Percentiles rank a stretch among this genome's conserved stretches.
phyloP scores from a whole-genome alignment of 1,284 basidiomycete genomes.

The Psilocybe mexicana region DNA sequence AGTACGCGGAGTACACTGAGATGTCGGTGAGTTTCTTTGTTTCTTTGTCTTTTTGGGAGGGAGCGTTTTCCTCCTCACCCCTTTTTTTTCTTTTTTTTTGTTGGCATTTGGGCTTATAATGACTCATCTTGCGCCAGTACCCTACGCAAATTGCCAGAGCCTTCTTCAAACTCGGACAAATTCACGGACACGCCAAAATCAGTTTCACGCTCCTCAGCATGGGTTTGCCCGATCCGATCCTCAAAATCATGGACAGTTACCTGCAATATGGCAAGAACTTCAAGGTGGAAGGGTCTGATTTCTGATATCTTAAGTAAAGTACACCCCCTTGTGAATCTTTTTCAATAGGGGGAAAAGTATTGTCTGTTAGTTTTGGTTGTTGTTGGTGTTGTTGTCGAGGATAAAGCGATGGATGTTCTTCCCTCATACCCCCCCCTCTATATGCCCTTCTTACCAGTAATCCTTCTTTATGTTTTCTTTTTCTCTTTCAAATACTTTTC shows the following conservation, averaged over 20 bases:
- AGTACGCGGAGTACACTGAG: slow-evolving; percentile 83
- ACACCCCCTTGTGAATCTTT: no score
- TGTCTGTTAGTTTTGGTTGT: no score
- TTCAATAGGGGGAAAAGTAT: no score
- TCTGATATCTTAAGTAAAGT: slow-evolving; percentile 36
- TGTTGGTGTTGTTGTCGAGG: no score
- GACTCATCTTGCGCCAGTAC: slow-evolving; percentile 55
- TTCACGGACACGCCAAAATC: slow-evolving; percentile 95
- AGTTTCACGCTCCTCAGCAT: slow-evolving; percentile 93
- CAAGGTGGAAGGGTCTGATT: slow-evolving; percentile 81
- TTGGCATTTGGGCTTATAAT: background rate
- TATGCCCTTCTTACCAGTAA: no score
- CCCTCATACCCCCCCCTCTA: no score
- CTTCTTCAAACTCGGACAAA: slow-evolving; percentile 90
- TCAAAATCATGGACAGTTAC: slow-evolving; percentile 86
- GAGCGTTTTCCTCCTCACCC: background rate
- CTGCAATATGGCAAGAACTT: slow-evolving; percentile 79
- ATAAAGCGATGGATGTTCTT: no score
- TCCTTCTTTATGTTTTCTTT: no score
- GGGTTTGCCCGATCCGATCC: slow-evolving; percentile 82
- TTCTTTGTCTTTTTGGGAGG: background rate
- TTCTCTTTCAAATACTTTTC: no score
- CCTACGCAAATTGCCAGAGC: slow-evolving; percentile 89
- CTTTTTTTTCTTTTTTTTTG: background rate
- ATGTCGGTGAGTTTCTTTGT: slow-evolving; percentile 62